Conservation (phyloP, 2,329 filamentous ascomycete species). For the Apiospora sp. region DNA sequence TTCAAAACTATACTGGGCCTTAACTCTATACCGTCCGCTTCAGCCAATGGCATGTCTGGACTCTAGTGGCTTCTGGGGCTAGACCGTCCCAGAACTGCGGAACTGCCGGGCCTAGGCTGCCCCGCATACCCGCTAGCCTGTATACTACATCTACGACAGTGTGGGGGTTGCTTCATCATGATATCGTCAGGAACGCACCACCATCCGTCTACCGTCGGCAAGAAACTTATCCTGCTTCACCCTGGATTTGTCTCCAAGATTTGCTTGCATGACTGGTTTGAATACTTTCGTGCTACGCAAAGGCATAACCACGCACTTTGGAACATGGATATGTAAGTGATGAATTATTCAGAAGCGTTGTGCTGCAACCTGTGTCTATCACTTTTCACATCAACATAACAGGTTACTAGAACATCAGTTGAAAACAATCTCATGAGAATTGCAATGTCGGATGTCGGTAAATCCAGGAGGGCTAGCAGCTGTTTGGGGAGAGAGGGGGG, state of each 20-base stretch:
- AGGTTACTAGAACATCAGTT: too few species aligned
- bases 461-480: too few species aligned
- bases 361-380: too few species aligned
- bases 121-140: slow-evolving; percentile 1
- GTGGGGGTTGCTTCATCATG: background rate
- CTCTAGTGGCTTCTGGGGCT: background rate
- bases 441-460: too few species aligned
- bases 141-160: background rate
- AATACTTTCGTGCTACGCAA: too few species aligned
- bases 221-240: background rate
- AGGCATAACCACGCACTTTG: background rate
- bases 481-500: too few species aligned
- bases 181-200: background rate
- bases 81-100: slow-evolving; percentile 6
- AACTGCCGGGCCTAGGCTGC: background rate
- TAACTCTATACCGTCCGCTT: background rate
- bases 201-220: background rate
- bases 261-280: background rate
- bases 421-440: background rate
- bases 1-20: background rate
- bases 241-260: background rate
- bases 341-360: too few species aligned
- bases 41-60: background rate
- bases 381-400: too few species aligned
- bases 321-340: too few species aligned